Percentiles rank a stretch among this genome's conserved stretches.
These are phyloP conservation scores for Pythium volutum DNA, from an alignment of 352 stramenopile species.

Conservation along the genomic window DNA sequence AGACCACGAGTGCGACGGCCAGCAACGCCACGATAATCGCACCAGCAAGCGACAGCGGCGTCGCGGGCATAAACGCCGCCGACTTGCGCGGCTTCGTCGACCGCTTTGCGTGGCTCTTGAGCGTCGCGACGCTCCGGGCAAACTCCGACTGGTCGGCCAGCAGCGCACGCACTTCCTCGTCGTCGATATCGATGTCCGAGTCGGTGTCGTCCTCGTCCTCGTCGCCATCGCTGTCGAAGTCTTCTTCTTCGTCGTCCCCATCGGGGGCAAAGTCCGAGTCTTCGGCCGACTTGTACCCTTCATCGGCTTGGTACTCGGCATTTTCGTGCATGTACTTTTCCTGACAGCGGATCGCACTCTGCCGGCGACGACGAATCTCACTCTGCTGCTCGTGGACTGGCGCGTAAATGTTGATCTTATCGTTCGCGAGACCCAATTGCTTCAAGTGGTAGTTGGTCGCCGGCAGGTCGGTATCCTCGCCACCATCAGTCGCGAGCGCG, in stretches of 20 bases:
- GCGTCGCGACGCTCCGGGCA: slow-evolving; percentile 15
- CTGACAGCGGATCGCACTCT: slow-evolving; percentile 40
- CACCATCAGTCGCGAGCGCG: slow-evolving; percentile 23
- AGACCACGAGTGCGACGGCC: slow-evolving; percentile 39
- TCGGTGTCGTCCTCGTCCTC: slow-evolving; percentile 31
- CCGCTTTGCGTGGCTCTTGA: slow-evolving; percentile 42
- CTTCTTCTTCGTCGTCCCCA: slow-evolving; percentile 30
- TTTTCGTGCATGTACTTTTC: slow-evolving; percentile 40
- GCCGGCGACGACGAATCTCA: slow-evolving; percentile 57
- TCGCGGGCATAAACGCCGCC: slow-evolving; percentile 12
- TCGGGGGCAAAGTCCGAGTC: slow-evolving; percentile 61
- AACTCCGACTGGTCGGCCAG: slow-evolving; percentile 24
- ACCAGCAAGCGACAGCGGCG: slow-evolving; percentile 26
- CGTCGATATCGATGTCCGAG: slow-evolving; percentile 46
- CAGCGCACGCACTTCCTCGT: slow-evolving; percentile 31
- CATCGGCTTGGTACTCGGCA: slow-evolving; percentile 31
- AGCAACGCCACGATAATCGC: slow-evolving; percentile 38
- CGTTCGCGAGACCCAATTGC: slow-evolving; percentile 57
- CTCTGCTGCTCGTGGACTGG: slow-evolving; percentile 59
- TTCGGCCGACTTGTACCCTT: slow-evolving; percentile 47
- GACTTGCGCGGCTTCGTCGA: slow-evolving; percentile 26
- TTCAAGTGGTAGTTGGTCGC: slow-evolving; percentile 80
- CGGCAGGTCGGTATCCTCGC: slow-evolving; percentile 19
- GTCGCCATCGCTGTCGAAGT: slow-evolving; percentile 15
- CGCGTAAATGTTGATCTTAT: slow-evolving; percentile 83